Base-by-base conservation (phyloP, 768 basidiomycete species). In the Boletus rex-veris region DNA sequence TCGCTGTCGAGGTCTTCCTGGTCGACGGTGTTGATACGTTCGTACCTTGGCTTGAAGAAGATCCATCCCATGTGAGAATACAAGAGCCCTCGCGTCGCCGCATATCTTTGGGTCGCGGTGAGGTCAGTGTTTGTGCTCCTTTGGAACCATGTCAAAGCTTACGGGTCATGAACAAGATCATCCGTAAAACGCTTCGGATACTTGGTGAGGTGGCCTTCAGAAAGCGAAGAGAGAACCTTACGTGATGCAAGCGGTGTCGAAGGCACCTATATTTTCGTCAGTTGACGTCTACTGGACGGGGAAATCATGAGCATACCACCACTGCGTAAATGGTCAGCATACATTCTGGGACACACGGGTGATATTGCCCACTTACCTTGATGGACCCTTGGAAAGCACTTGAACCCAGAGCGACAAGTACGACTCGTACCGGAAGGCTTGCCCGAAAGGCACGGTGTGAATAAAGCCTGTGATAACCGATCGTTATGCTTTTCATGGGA, bases 51-150 rank as follows among this genome's bases (percentile, higher is more conserved):
- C 8, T 48, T 56, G 54, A 57, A 56, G 46, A 57, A 57, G 24
- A 57, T 48, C 54, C 55, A 57, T 35, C 55, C 55, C 42, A 57
- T 49, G 42, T 57, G 55, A 11, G 54, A 57, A 18, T 56, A 49
- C 5, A 57, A 36, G 7, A 57, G 31, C 4, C 55, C 55, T 56
- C 55, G 54, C 16, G 55, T 57, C 3, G 54, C 54, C 6, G 55
- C 54, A 8, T 57, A 56, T 26, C 55, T 56, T 56, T 19, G 15
- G 36, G 11, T 36, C 2, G 26, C 12, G 18, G 33, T 28, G 36
- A 28, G 28, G 8, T 28, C 7, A 28, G 31, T 28, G 2, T 12
- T 19, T 26, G 31, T 41, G 33, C 11, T n/a, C 7, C 26, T 19
- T 35, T 33, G 28, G 42, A 30, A 26, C 35, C 7, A 30, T 24